phyloP scores from a whole-genome alignment of 192 early-diverging fungal species.

The Backusella macrospora region DNA sequence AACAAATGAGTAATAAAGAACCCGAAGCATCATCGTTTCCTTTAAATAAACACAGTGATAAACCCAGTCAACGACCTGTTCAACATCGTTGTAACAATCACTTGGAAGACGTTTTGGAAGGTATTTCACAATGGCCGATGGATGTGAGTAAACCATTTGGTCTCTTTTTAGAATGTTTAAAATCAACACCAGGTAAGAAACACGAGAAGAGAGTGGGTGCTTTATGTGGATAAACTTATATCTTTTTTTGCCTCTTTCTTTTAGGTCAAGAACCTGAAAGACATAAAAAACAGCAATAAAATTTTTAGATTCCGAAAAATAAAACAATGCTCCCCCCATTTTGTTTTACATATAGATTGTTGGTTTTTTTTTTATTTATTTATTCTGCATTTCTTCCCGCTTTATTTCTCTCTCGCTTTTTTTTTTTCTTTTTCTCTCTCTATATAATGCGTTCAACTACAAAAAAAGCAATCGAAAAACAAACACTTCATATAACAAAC shows the following conservation, averaged over 20 bases:
- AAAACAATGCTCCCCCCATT: background rate
- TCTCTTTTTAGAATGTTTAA: slow-evolving; percentile 39
- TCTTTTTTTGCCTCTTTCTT: too few relatives aligned
- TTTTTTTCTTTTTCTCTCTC: background rate
- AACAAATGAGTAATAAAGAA: background rate
- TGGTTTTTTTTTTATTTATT: background rate
- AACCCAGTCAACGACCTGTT: slow-evolving; percentile 16
- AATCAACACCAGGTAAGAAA: slow-evolving; percentile 37
- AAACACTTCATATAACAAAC: slow-evolving; percentile 3
- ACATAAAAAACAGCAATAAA: slow-evolving; percentile 9
- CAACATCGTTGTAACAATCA: slow-evolving; percentile 42
- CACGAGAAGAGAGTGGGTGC: too few relatives aligned
- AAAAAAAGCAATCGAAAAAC: background rate
- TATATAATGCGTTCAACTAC: background rate
- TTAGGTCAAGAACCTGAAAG: slow-evolving; percentile 33
- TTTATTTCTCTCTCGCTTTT: background rate
- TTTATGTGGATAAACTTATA: too few relatives aligned
- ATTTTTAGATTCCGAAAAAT: background rate
- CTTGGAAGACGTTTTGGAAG: slow-evolving; percentile 42
- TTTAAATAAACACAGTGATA: slow-evolving; percentile 39
- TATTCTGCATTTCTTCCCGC: background rate
- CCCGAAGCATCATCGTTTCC: background rate
- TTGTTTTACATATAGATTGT: background rate
- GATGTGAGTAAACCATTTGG: slow-evolving; percentile 40
- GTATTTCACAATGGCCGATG: slow-evolving; percentile 39